Evolutionary conservation across 1,139 yeast species (phyloP).

Genomic region (Geotrichum histeridarum): DNA sequence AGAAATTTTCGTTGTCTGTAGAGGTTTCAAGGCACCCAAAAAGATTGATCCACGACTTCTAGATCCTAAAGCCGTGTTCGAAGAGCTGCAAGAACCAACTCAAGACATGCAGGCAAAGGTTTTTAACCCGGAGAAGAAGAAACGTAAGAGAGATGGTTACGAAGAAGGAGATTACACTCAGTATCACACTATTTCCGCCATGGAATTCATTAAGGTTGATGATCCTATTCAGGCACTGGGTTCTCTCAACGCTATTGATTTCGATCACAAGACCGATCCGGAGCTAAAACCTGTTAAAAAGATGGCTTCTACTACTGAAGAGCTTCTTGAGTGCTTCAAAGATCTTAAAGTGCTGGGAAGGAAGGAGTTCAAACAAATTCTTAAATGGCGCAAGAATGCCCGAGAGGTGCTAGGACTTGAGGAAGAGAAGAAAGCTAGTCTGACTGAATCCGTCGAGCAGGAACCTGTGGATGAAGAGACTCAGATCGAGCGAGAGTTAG

Average conservation of each 20-base stretch:
- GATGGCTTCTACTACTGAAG: constrained; percentile 70
- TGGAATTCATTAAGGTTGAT: constrained; percentile 75
- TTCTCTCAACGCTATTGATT: constrained; percentile 44
- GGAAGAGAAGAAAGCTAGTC: constrained; percentile 36
- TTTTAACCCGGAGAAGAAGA: constrained; percentile 87
- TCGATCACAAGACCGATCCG: constrained; percentile 52
- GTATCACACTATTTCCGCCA: constrained; percentile 64
- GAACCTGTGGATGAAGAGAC: constrained; percentile 83
- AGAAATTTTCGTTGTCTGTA: constrained; percentile 95
- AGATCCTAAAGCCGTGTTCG: constrained; percentile 91
- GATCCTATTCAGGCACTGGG: constrained; percentile 86
- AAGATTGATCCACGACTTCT: constrained; percentile 86
- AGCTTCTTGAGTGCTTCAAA: constrained; percentile 73
- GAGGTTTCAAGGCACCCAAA: constrained; percentile 93
- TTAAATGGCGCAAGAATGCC: constrained; percentile 85
- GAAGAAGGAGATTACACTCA: constrained; percentile 87
- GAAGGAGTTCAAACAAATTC: constrained; percentile 78
- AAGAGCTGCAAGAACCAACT: constrained; percentile 68
- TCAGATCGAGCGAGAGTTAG: constrained; percentile 77
- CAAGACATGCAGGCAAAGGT: constrained; percentile 82
- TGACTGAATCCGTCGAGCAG: constrained; percentile 40
- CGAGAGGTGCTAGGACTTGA: constrained; percentile 74
- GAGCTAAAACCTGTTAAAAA: constrained; percentile 70
- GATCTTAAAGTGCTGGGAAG: constrained; percentile 92
- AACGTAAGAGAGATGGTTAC: constrained; percentile 92